Evolutionary conservation across 164 flowering plant genomes (phyloP), one percentile per base, ranked within the genome.

Genomic region (Nymphaea colorata): DNA sequence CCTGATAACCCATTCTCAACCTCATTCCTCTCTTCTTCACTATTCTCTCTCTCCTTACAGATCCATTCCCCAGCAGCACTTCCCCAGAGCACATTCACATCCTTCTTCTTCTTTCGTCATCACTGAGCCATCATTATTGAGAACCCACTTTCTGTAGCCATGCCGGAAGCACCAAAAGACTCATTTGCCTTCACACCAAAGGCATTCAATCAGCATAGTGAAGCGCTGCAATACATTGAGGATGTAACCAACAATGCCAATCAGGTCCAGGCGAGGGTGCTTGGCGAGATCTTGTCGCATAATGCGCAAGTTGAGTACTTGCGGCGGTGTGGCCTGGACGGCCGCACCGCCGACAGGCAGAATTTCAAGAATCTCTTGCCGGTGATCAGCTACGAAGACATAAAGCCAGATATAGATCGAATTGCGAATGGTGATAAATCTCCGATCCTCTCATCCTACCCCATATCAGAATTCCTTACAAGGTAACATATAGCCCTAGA

Each of bases 381-480:
- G 62, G 91, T 89, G 45, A 80, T 86, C 66, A 78, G 80, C 41
- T 91, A 91, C 69, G 98, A 91, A 53, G 87, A 86, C 60, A 66
- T 91, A 36, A 83, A 84, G 45, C 80, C 87, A 25, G 86, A 91
- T 60, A 81, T 91, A 68, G 69, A 60, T 64, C 88, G 93, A 47
- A 91, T 87, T 43, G 88, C 95, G 78, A 86, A 85, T 75, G 94
- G 97, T 2, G 94, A 90, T 70, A 75, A 71, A 16, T 86, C 94
- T 4, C 87, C 79, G 4, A 87, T 91, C 71, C 87, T 91, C 70
- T 88, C 82, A 66, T 80, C 84, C 3, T 71, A 76, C 4, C 94
- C 94, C 83, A 86, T 90, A 67, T 90, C 97, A 3, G 97, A 90
- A 81, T 90, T 90, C 76, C 69, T 90, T 47, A 91, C 97, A 2